Evolutionary conservation across 495 filamentous ascomycete species (phyloP), one percentile per base, ranked within the genome.

Genomic region (Entonaema liquescens): DNA sequence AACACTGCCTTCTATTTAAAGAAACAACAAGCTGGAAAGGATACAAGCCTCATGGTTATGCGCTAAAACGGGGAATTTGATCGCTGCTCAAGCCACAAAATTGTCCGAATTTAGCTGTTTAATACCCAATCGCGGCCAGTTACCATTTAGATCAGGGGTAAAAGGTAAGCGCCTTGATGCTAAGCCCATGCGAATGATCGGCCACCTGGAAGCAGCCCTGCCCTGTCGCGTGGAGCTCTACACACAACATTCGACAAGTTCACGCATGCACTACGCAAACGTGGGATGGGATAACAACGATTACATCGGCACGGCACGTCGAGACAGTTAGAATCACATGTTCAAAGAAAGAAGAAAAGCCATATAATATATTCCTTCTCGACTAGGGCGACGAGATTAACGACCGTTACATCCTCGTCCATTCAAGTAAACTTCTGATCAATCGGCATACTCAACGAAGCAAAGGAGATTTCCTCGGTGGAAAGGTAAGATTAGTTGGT

Each of bases 401-500:
- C 13, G 49, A 53, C 49, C 23, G 49, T 29, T 17, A 29, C 13
- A 25, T 9, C 31, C 38, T n/a, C 38, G 12, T 42, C 38, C 38
- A 1, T 42, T 42, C 2, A 4, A 19, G 15, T 13, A 42, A n/a
- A 5, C 26, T 29, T 53, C 49, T 29, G 23, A 15, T 53, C 8
- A 53, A 29, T 53, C 5, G 49, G 49, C 49, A n/a, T 15, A 2
- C 6, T 33, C 11, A 33, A 33, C 31, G 23, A 26, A 25, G 6
- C 21, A 19, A 25, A 40, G 17, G 53, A 17, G 28, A 56, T 33
- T 31, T 19, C 21, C 38, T 59, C 13, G 19, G 19, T 12, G 35
- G 33, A 54, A 53, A 25, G 35, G 33, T 59, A 54, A 67, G 47
- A 67, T 67, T 67, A 53, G 25, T 23, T 23, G 26, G 25, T 36